phyloP scores from a whole-genome alignment of 148 eudicot species.

The Rhododendron ovatum region DNA sequence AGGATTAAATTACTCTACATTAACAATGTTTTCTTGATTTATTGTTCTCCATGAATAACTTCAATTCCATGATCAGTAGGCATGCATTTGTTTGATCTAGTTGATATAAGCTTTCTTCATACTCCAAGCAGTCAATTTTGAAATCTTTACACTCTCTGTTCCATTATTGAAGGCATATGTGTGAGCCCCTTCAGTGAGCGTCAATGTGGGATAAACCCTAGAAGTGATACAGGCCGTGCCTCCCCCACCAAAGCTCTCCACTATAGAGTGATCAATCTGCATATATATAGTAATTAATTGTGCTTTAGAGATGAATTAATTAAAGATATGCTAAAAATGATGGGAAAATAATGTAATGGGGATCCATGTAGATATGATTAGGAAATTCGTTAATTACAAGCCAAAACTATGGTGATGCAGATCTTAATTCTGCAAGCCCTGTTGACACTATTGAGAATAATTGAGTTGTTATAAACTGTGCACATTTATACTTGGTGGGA shows the following conservation, averaged over 20 bases:
- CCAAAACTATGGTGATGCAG: not conserved
- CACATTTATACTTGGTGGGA: not conserved
- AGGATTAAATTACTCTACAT: no score
- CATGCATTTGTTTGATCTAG: not conserved
- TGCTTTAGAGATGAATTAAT: not conserved
- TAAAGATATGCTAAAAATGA: not conserved
- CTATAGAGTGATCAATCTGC: conserved; percentile 66
- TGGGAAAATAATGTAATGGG: not conserved
- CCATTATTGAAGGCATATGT: conserved; percentile 57
- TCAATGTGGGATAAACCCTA: conserved; percentile 60
- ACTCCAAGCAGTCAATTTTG: conserved; percentile 49
- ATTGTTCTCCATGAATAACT: not conserved
- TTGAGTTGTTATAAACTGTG: not conserved
- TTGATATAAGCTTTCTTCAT: conserved; percentile 40
- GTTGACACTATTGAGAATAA: not conserved
- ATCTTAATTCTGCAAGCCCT: not conserved
- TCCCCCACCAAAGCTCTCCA: conserved; percentile 57
- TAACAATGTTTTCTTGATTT: not conserved
- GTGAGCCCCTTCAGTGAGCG: conserved; percentile 34
- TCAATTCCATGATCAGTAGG: not conserved
- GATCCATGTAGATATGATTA: not conserved
- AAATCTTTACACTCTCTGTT: conserved; percentile 29
- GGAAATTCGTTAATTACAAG: not conserved
- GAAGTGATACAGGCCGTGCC: conserved; percentile 60
- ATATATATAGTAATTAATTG: not conserved